Base-by-base conservation (phyloP, 192 early-diverging fungal genomes). In the Linnemannia hyalina region DNA sequence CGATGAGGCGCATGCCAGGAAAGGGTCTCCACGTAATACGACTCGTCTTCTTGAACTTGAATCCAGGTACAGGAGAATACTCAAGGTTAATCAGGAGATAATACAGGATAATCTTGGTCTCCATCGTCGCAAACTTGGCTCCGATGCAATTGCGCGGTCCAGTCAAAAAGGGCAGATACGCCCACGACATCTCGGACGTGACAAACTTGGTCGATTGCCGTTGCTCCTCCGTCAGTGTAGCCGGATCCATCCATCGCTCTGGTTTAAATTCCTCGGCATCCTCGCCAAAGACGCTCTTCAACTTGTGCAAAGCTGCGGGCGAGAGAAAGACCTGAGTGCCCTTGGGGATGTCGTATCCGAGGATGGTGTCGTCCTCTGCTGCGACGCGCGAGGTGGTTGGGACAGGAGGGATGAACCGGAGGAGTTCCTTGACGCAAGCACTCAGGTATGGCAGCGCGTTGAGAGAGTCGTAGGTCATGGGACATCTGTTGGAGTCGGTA, bases 121-220 rank as follows among this genome's bases (percentile, higher is more conserved):
- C 93, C 29, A 90, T 88, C 74, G 90, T 75, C 54, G 92, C 93
- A 77, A 93, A 90, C 77, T 87, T 88, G 69, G 89, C 85, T 22
- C 93, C 93, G 38, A 93, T 93, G 44, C 93, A 93, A 38, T 91
- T 90, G 6, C 91, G 68, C 26, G 88, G 86, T 35, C 93, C 93
- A 5, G 90, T 88, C 46, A 90, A 73, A 70, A 93, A 93, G 0
- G 93, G 92, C 8, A 74, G 22, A 32, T 87, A 88, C 8, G 76
- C 84, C 78, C 76, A 83, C 41, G 57, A 71, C 83, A 85, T 85
- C 1, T 85, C 83, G 9, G 74, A 44, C 1, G 83, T 78, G 20
- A 83, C 70, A 69, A 74, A 57, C 60, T 75, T 85, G 8, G 80
- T 78, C 46, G 57, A 68, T 18, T 54, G 69, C 38, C 76, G 44